Conservation (phyloP, 768 basidiomycete genomes). For the Rhizopogon salebrosus region DNA sequence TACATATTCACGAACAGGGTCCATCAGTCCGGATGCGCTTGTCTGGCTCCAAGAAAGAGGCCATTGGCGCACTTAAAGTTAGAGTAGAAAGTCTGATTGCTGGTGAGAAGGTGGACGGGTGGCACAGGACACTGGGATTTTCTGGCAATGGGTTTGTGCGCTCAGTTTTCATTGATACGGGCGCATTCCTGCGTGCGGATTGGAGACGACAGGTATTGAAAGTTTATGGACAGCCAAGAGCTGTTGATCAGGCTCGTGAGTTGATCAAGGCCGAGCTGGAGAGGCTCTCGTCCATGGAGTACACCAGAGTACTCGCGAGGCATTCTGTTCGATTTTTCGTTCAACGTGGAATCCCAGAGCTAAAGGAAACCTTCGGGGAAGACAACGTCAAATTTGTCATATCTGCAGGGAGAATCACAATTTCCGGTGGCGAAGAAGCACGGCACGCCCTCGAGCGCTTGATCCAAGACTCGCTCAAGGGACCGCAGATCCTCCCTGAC, state of each 20-base stretch:
- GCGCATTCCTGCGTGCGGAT: conserved; percentile 42
- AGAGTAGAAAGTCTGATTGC: conserved; percentile 49
- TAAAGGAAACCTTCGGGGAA: conserved; percentile 52
- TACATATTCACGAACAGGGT: conserved; percentile 24
- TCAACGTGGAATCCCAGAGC: conserved; percentile 39
- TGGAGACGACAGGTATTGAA: conserved; percentile 39
- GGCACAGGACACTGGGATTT: conserved; percentile 42
- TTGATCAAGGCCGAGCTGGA: conserved; percentile 45
- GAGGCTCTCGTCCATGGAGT: conserved; percentile 40
- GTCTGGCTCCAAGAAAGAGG: conserved; percentile 47
- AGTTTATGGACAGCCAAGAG: conserved; percentile 37
- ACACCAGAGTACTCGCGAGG: conserved; percentile 32
- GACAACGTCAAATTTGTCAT: conserved; percentile 46
- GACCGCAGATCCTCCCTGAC: background rate
- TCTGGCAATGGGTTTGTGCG: conserved; percentile 28
- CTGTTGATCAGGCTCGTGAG: conserved; percentile 36
- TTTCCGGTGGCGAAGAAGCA: conserved; percentile 55
- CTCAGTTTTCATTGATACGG: conserved; percentile 29
- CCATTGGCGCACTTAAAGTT: conserved; percentile 53
- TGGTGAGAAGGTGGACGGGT: conserved; percentile 45
- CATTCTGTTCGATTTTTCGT: conserved; percentile 46
- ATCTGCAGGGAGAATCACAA: conserved; percentile 35
- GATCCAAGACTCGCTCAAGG: conserved; percentile 35
- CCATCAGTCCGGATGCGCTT: conserved; percentile 36
- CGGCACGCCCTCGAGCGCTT: conserved; percentile 40